Percentiles rank a stretch among this genome's conserved stretches.
These are phyloP conservation scores for Allium cepa DNA, from an alignment of 106 monocot genomes.

Conservation along the genomic window DNA sequence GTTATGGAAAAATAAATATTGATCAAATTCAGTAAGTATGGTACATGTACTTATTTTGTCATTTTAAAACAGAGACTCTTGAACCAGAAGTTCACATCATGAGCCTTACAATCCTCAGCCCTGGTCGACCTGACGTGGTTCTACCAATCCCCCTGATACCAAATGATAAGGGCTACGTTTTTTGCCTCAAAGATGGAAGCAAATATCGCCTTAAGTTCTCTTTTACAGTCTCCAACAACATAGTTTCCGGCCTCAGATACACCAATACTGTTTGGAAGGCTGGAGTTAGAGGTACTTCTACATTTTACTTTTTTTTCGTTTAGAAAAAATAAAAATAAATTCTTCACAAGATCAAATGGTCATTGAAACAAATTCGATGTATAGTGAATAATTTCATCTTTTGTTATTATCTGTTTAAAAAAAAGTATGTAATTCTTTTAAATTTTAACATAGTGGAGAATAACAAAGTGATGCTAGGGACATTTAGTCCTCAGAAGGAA, in stretches of 20 bases:
- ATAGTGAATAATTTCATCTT: too few relatives aligned
- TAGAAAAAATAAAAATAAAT: not conserved
- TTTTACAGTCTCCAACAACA: slow-evolving; percentile 70
- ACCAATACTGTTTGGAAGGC: slow-evolving; percentile 92
- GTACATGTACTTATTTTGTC: not conserved
- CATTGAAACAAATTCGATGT: too few relatives aligned
- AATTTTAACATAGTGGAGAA: slow-evolving; percentile 45
- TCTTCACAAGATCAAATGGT: too few relatives aligned
- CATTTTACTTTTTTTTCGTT: not conserved
- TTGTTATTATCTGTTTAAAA: too few relatives aligned
- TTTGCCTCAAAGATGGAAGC: slow-evolving; percentile 82
- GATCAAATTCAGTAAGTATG: too few relatives aligned
- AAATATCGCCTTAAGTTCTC: slow-evolving; percentile 61
- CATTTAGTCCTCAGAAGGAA: slow-evolving; percentile 79
- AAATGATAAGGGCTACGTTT: slow-evolving; percentile 56
- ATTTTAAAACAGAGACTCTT: slow-evolving; percentile 33
- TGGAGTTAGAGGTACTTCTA: slow-evolving; percentile 56
- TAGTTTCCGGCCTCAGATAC: slow-evolving; percentile 76
- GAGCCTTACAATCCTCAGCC: slow-evolving; percentile 62
- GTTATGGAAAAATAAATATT: too few relatives aligned
- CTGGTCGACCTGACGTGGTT: slow-evolving; percentile 41
- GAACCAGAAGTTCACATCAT: slow-evolving; percentile 71
- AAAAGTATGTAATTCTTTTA: too few relatives aligned
- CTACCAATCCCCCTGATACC: slow-evolving; percentile 61
- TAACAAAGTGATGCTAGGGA: slow-evolving; percentile 82